Evolutionary conservation across 179 eudicot genomes (phyloP).

Genomic region (Silene vulgaris): DNA sequence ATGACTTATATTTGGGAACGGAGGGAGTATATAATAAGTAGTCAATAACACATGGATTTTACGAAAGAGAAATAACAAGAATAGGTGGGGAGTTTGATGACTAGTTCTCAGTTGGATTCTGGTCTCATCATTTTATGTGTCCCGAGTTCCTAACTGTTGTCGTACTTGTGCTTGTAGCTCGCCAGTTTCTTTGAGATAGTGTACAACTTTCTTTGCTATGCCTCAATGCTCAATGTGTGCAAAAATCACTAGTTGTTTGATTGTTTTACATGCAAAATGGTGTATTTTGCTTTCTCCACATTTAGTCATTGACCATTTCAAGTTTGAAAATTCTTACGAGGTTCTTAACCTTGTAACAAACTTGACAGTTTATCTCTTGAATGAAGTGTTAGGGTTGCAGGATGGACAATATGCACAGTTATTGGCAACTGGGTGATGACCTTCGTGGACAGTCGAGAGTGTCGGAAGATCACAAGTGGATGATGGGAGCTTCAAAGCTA

Average conservation of each 20-base stretch:
- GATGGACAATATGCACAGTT: constrained; percentile 70
- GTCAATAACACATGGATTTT: not conserved
- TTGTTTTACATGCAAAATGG: no score
- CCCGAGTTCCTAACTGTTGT: not conserved
- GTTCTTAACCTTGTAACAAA: no score
- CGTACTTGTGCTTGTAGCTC: no score
- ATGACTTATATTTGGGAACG: no score
- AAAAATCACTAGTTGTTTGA: no score
- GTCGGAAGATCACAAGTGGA: constrained; percentile 87
- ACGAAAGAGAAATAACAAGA: not conserved
- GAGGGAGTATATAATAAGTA: not conserved
- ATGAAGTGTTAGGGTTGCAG: constrained; percentile 27
- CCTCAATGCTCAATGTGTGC: not conserved
- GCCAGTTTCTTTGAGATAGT: not conserved
- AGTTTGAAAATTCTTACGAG: not conserved
- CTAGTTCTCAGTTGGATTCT: not conserved
- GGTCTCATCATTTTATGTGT: not conserved
- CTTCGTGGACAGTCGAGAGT: constrained; percentile 75
- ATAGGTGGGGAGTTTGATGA: not conserved
- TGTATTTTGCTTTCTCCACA: not conserved
- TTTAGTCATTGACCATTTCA: not conserved
- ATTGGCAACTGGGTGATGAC: constrained; percentile 86
- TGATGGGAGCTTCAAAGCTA: constrained; percentile 74
- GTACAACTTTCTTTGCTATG: not conserved
- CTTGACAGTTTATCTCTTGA: not conserved